phyloP scores from a whole-genome alignment of 495 filamentous ascomycete species.

The Penicillium malachiteum region DNA sequence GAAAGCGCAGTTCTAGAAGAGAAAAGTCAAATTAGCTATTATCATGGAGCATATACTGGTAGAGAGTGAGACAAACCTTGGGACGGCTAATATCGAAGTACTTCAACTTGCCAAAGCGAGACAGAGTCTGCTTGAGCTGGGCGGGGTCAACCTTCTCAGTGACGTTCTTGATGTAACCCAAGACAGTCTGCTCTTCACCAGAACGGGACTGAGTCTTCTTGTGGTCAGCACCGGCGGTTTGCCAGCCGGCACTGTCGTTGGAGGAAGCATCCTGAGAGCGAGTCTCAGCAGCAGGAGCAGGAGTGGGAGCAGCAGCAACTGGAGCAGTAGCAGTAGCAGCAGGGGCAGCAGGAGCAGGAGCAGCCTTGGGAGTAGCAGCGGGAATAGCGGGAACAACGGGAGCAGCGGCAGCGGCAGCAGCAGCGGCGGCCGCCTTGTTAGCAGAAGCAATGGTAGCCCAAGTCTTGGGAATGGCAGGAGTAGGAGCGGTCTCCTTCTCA shows the following conservation, averaged over 20 bases:
- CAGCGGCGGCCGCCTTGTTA: slow-evolving; percentile 28
- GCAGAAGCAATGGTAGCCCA: slow-evolving; percentile 79
- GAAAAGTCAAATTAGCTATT: neutral
- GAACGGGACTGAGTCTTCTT: slow-evolving; percentile 74
- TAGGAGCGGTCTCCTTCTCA: slow-evolving; percentile 48
- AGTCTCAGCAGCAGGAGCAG: slow-evolving; percentile 35
- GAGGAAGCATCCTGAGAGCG: slow-evolving; percentile 45
- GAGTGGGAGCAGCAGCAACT: slow-evolving; percentile 25
- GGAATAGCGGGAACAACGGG: slow-evolving; percentile 41
- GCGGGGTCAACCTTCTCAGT: slow-evolving; percentile 75
- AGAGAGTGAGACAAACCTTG: slow-evolving; percentile 69
- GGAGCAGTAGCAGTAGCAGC: slow-evolving; percentile 34
- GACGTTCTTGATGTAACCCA: slow-evolving; percentile 92
- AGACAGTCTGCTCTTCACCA: slow-evolving; percentile 63
- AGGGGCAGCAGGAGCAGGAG: slow-evolving; percentile 35
- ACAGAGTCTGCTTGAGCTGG: slow-evolving; percentile 62
- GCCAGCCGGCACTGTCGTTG: slow-evolving; percentile 63
- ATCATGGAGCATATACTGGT: too few relatives aligned
- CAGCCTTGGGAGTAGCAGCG: slow-evolving; percentile 38
- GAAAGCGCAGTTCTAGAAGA: slow-evolving; percentile 84
- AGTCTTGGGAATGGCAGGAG: slow-evolving; percentile 67
- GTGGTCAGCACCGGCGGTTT: slow-evolving; percentile 73
- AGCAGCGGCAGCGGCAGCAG: slow-evolving; percentile 29
- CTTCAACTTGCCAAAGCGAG: slow-evolving; percentile 72
- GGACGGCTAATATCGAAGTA: slow-evolving; percentile 86